These are phyloP conservation scores for Patellifolia procumbens DNA, from an alignment of 179 eudicot species.

Conservation along the genomic window DNA sequence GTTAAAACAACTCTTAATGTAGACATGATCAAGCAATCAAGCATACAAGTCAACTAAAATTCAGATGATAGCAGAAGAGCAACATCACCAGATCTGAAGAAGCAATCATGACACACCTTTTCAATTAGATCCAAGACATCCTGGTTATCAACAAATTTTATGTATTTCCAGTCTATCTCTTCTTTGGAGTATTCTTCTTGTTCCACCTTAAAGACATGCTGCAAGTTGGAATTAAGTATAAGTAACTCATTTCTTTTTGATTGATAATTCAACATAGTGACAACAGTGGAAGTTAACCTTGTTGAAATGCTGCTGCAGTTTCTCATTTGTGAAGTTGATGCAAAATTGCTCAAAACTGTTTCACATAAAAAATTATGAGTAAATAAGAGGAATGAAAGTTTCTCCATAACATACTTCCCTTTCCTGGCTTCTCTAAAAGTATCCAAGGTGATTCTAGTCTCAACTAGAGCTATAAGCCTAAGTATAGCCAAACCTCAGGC, in stretches of 20 bases:
- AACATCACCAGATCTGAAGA: not conserved
- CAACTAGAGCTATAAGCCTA: not conserved
- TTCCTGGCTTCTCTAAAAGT: not conserved
- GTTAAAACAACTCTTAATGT: not conserved
- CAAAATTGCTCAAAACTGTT: conserved; percentile 95
- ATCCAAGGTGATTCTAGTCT: not conserved
- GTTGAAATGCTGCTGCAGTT: conserved; percentile 97
- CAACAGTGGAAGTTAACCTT: conserved; percentile 48
- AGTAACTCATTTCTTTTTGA: not conserved
- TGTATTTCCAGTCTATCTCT: conserved; percentile 96
- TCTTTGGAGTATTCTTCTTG: conserved; percentile 98
- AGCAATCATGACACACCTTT: conserved; percentile 51
- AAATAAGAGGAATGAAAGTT: not conserved
- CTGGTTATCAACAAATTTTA: conserved; percentile 97
- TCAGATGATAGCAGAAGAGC: conserved; percentile 8
- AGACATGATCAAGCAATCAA: not conserved
- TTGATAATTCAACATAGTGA: not conserved
- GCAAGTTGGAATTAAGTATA: conserved; percentile 28
- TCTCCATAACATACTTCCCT: not conserved
- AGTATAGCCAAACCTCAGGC: not conserved
- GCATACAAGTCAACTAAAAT: not conserved
- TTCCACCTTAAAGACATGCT: conserved; percentile 99
- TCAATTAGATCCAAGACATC: conserved; percentile 95
- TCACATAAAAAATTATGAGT: conserved; percentile 23
- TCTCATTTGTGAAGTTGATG: conserved; percentile 95